Evolutionary conservation across 352 stramenopile genomes (phyloP), one percentile per base, ranked within the genome.

Genomic region (Globisporangium alternatum): DNA sequence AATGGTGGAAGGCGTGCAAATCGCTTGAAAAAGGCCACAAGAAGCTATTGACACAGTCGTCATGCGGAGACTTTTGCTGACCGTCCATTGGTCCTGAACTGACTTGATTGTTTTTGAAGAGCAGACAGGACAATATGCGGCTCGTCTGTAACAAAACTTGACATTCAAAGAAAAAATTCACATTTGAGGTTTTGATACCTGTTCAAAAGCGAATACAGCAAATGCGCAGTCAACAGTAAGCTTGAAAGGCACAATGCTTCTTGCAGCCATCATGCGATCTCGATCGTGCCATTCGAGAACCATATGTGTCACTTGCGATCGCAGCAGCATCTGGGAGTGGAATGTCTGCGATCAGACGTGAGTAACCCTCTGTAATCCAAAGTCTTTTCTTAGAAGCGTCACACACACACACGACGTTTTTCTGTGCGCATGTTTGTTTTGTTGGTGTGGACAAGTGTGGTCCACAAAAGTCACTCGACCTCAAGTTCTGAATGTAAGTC

Each of bases 41-140:
- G 21, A 8, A 1, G 41, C 41, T 47, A 47, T 48, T 48, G 43
- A 22, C 43, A 48, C 5, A 48, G 43, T 48, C 43, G 43, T 48
- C 43, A n/a, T 10, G 21, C 17, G 43, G 19, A 48, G 17, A 3
- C 43, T 48, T 48, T 48, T 22, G 43, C 12, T 48, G 17, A 48
- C 43, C 43, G 43, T 48, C 17, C 2, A 48, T 48, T 22, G 43
- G 17, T 21, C 35, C 12, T 19, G 52, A 25, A 44, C 52, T 44
- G 52, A 57, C 52, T 57, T 57, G 52, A 57, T 57, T 57, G 19
- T 30, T 44, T 39, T 5, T 10, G 7, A 41, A 2, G 9, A 33
- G 21, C 52, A 58, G 52, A 58, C 30, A 58, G 31, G 31, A 30
- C 43, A 21, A 47, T 6, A 21, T 47, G 15, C 15, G 35, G 35